These are phyloP conservation scores for Fusarium sp. DNA, from an alignment of 2,329 filamentous ascomycete species.

Conservation along the genomic window DNA sequence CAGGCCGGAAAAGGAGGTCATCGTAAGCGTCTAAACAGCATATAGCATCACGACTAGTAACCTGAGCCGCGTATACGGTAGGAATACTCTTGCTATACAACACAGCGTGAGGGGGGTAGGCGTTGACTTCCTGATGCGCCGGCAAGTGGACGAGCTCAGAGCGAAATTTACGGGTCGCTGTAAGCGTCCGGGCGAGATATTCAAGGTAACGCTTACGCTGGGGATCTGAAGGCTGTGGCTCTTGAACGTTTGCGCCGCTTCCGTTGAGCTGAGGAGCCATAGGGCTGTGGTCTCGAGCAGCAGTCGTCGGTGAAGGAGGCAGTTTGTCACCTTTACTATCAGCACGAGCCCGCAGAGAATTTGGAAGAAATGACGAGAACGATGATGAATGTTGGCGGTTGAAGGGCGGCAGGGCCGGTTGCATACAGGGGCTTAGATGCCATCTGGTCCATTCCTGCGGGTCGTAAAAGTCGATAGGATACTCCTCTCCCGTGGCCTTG, in stretches of 20 bases:
- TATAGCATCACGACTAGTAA: slow-evolving; percentile 78
- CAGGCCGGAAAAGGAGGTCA: slow-evolving; percentile 84
- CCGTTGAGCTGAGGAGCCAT: slow-evolving; percentile 45
- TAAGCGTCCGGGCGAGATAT: slow-evolving; percentile 81
- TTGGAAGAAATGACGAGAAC: slow-evolving; percentile 61
- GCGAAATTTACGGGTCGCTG: slow-evolving; percentile 79
- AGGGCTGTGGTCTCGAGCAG: slow-evolving; percentile 52
- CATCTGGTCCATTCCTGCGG: slow-evolving; percentile 82
- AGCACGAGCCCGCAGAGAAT: slow-evolving; percentile 57
- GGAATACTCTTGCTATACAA: slow-evolving; percentile 90
- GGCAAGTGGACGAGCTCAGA: slow-evolving; percentile 73
- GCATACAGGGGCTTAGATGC: slow-evolving; percentile 80
- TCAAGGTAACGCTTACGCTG: slow-evolving; percentile 55
- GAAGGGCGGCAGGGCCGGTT: slow-evolving; percentile 70
- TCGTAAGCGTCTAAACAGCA: slow-evolving; percentile 83
- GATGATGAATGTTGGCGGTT: slow-evolving; percentile 54
- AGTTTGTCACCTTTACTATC: slow-evolving; percentile 56
- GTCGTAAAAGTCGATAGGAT: slow-evolving; percentile 86
- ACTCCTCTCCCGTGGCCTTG: slow-evolving; percentile 81
- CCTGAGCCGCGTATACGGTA: slow-evolving; percentile 84
- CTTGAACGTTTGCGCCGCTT: slow-evolving; percentile 33
- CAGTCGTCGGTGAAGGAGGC: slow-evolving; percentile 27
- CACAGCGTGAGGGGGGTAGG: slow-evolving; percentile 83
- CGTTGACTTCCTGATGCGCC: slow-evolving; percentile 70
- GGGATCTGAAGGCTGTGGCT: slow-evolving; percentile 42